phyloP scores from a whole-genome alignment of 2,329 filamentous ascomycete species.

The Microsporum ferrugineum region DNA sequence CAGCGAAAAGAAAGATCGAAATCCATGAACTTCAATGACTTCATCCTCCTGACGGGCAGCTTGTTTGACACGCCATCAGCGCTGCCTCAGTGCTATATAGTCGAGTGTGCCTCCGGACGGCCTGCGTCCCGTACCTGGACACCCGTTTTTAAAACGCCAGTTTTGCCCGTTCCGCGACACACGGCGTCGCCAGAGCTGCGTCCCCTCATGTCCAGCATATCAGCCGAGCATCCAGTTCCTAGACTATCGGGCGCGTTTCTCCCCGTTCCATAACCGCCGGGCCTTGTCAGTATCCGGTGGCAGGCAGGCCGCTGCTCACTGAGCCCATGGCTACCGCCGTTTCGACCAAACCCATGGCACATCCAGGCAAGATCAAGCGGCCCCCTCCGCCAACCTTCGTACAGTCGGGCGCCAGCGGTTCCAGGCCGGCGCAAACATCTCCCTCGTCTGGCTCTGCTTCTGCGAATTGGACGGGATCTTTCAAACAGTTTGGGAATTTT shows the following conservation, averaged over 20 bases:
- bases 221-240: conserved; percentile 1
- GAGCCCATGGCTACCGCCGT: conserved; percentile 34
- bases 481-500: conserved; percentile 43
- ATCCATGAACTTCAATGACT: conserved; percentile 3
- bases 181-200: not conserved
- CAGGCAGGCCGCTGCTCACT: not conserved
- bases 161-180: not conserved
- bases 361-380: conserved; percentile 53
- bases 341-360: conserved; percentile 33
- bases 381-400: conserved; percentile 50
- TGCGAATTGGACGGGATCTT: conserved; percentile 45
- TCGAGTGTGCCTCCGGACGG: not conserved
- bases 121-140: not conserved
- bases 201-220: conserved; percentile 13
- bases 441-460: conserved; percentile 41
- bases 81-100: not conserved
- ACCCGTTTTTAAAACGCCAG: not conserved
- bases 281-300: not conserved
- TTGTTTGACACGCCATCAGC: not conserved
- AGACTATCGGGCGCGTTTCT: not conserved
- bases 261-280: not conserved
- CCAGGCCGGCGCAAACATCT: conserved; percentile 47
- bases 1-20: not conserved
- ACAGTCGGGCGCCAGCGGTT: conserved; percentile 50
- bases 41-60: not conserved